phyloP scores from a whole-genome alignment of 306 rosid species.

The Phaseolus lunatus region DNA sequence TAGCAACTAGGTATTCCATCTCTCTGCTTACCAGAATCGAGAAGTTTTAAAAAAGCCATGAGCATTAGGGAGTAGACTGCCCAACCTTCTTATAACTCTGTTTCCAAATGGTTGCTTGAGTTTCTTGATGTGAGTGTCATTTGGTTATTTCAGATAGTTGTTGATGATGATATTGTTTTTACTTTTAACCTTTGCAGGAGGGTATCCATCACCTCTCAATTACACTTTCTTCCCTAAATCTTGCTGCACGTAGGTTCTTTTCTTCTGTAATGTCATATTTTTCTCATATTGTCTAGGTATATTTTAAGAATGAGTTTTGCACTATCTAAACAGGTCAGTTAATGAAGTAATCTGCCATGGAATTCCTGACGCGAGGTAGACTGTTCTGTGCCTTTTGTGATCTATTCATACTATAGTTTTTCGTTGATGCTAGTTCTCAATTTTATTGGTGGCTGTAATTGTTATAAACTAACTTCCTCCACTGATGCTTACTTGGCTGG shows the following conservation, averaged over 20 bases:
- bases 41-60: background rate
- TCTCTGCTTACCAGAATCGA: background rate
- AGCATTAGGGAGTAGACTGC: background rate
- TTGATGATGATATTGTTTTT: constrained; percentile 14
- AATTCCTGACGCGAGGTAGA: constrained; percentile 96
- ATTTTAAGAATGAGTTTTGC: constrained; percentile 32
- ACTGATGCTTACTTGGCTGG: background rate
- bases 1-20: background rate
- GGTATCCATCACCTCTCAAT: constrained; percentile 96
- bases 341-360: constrained; percentile 99
- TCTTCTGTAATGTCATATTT: constrained; percentile 44
- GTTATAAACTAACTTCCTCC: background rate
- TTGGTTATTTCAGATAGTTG: constrained; percentile 19
- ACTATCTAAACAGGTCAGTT: constrained; percentile 74
- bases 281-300: constrained; percentile 26
- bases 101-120: background rate
- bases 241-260: constrained; percentile 98
- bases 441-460: background rate
- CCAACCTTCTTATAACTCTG: background rate
- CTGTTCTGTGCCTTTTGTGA: background rate
- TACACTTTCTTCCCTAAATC: constrained; percentile 96
- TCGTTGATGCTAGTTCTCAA: background rate
- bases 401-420: background rate
- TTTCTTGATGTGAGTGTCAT: constrained; percentile 37
- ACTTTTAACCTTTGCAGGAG: constrained; percentile 64